phyloP scores from a whole-genome alignment of 768 basidiomycete species.

The Suillus lakei region DNA sequence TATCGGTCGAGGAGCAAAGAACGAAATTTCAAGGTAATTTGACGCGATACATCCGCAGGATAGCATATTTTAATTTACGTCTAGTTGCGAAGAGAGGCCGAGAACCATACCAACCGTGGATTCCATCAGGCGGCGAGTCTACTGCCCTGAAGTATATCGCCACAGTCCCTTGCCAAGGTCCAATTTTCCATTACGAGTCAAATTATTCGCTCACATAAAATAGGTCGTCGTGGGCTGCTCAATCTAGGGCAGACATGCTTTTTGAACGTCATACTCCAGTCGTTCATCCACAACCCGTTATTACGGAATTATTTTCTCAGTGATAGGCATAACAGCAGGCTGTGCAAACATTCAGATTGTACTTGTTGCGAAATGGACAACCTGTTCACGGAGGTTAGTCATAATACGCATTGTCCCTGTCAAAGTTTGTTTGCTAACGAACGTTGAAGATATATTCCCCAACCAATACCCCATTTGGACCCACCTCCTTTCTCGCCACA shows the following conservation, averaged over 20 bases:
- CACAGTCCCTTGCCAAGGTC: constrained; percentile 77
- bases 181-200: background rate
- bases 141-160: constrained; percentile 53
- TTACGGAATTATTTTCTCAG: constrained; percentile 88
- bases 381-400: constrained; percentile 69
- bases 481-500: constrained; percentile 79
- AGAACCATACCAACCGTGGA: constrained; percentile 57
- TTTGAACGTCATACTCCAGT: constrained; percentile 90
- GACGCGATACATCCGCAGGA: background rate
- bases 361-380: constrained; percentile 95
- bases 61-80: background rate
- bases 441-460: constrained; percentile 55
- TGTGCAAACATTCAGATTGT: constrained; percentile 75
- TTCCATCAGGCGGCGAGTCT: constrained; percentile 44
- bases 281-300: constrained; percentile 87
- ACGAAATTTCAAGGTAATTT: constrained; percentile 62
- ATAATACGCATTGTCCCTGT: background rate
- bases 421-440: background rate
- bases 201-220: constrained; percentile 7
- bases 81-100: constrained; percentile 45
- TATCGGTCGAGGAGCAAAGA: constrained; percentile 63
- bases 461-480: constrained; percentile 71
- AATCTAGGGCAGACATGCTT: constrained; percentile 96
- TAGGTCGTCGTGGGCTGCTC: constrained; percentile 82
- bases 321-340: constrained; percentile 81